Evolutionary conservation across 441 rosid species (phyloP).

Genomic region (Mallotus japonicus): DNA sequence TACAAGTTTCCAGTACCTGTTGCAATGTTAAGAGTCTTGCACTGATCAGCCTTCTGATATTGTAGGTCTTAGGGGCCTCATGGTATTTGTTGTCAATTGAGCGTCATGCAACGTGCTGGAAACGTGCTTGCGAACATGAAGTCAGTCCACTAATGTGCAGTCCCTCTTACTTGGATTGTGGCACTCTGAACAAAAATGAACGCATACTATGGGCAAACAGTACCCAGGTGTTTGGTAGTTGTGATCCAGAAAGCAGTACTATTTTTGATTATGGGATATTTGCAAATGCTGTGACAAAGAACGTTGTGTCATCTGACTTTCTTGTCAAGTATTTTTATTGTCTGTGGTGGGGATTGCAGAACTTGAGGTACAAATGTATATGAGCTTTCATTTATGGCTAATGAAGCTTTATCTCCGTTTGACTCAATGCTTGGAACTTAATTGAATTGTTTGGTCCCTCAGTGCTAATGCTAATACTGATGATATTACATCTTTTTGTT

Average conservation of each 20-base stretch:
- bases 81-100: conserved; percentile 84
- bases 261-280: conserved; percentile 63
- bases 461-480: not conserved
- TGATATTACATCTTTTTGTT: not conserved
- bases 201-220: conserved; percentile 50
- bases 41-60: conserved; percentile 19
- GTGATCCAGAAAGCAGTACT: conserved; percentile 44
- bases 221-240: conserved; percentile 52
- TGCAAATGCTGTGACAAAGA: conserved; percentile 48
- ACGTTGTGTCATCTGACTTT: conserved; percentile 54
- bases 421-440: not conserved
- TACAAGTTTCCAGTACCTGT: not conserved
- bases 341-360: conserved; percentile 90
- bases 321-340: conserved; percentile 72
- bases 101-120: conserved; percentile 79
- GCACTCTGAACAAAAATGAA: conserved; percentile 28
- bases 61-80: conserved; percentile 77
- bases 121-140: conserved; percentile 58
- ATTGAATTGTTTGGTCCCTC: not conserved
- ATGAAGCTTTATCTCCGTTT: not conserved
- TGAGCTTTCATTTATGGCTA: not conserved
- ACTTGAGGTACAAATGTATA: conserved; percentile 55
- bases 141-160: conserved; percentile 41
- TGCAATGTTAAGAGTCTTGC: not conserved
- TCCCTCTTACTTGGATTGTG: conserved; percentile 54